Evolutionary conservation across 306 rosid genomes (phyloP), one percentile per base, ranked within the genome.

Genomic region (Vigna nakashimae): DNA sequence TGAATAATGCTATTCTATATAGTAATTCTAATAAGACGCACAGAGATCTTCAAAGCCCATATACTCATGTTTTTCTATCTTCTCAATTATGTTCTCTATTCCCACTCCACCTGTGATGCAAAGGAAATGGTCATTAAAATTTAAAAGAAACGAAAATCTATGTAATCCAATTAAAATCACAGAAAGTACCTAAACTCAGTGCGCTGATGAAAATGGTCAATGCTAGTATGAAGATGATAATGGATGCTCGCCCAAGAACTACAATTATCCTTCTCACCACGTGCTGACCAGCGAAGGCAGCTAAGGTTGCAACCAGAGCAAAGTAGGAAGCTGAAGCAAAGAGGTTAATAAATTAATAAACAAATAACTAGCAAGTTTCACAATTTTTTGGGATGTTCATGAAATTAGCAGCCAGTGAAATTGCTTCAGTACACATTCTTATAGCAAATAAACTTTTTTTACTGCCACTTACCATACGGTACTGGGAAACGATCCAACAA

Each of bases 21-120:
- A 7, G 11, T 28, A 28, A 7, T 7, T 6, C 85, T 75, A 89
- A 71, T 88, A 74, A 4, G 48, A 62, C 59, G 63, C 82, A 50
- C 94, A 89, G 22, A 89, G 83, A 76, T 89, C 88, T 81, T 89
- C 88, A 74, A 91, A 91, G 1, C 97, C 97, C 95, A 92, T 90
- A 40, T 92, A 92, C 58, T 85, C 95, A 48, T 83, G 76, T 48
- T 86, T 87, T 84, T 86, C 93, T 88, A 92, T 64, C 89, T 88
- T 92, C 82, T 85, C 86, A 65, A 90, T 84, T 92, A 90, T 92
- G 72, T 85, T 88, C 26, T 85, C 89, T 76, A 90, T 92, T 60
- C 97, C 97, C 75, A 88, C 93, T 43, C 97, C 97, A 79, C 97
- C 96, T 90, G 84, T 20, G 66, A 81, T 8, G 28, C 16, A 72